A percentile compares a stretch with the other conserved stretches of the same genome.
Conservation (phyloP, 768 basidiomycete species). For the Holtermannia corniformis region DNA sequence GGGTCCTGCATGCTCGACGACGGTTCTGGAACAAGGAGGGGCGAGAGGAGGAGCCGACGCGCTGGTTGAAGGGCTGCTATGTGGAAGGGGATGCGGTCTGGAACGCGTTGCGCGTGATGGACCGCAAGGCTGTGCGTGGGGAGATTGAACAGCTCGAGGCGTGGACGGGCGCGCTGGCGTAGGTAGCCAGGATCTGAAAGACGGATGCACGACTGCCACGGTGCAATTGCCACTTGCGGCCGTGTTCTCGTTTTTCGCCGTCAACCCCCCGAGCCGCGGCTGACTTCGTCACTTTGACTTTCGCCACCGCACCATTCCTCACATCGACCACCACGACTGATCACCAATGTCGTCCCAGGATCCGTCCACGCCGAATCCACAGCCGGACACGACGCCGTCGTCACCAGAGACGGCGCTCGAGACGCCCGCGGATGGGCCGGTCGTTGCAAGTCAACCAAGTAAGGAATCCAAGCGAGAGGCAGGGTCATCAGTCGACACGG, state of each 20-base stretch:
- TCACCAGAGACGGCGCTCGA: no score
- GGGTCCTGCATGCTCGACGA: conserved; percentile 77
- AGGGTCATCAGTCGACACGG: no score
- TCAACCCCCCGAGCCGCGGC: not conserved
- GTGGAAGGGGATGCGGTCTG: conserved; percentile 53
- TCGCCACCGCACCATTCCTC: no score
- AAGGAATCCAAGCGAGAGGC: no score
- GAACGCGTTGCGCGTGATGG: conserved; percentile 35
- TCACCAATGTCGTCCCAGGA: no score
- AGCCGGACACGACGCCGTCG: no score
- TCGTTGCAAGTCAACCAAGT: no score
- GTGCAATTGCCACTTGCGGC: not conserved
- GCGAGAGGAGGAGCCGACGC: conserved; percentile 45
- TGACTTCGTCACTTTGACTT: not conserved
- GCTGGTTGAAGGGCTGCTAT: conserved; percentile 80
- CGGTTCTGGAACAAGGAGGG: conserved; percentile 51
- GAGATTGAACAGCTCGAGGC: not conserved
- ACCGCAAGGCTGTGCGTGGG: conserved; percentile 2
- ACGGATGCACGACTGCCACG: not conserved
- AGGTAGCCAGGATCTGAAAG: not conserved
- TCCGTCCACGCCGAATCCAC: no score
- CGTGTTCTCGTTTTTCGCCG: not conserved
- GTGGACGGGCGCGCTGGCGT: not conserved
- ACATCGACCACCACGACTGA: no score
- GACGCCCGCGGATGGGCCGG: no score